Evolutionary conservation across 2,329 filamentous ascomycete species (phyloP), one percentile per base, ranked within the genome.

Genomic region (Zymoseptoria pseudotritici): DNA sequence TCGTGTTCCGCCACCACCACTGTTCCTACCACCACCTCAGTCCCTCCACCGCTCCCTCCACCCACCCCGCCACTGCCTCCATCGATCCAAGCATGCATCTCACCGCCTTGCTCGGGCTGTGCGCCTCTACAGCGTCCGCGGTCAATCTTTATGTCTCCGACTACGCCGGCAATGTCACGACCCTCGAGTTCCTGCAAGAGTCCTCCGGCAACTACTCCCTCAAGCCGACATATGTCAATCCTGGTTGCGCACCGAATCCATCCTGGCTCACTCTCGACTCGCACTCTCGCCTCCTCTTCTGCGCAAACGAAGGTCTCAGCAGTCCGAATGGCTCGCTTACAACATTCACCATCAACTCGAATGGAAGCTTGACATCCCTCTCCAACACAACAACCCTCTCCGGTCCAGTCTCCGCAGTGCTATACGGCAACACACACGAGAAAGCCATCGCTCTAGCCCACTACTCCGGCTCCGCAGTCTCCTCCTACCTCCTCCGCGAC

Each of bases 221-320:
- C 61, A 71, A 75, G 65, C 68, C 72, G 20, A 71, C 80, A 19
- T 76, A 77, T 56, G 77, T 76, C 21, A 76, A 75, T 56, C 75
- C 74, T 4, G 73, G 74, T 36, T 87, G 84, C 71, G 81, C 77
- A 9, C 72, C 75, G 1, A 81, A 79, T 61, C 82, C 85, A 4
- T 81, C 83, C 10, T 88, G 85, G 84, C 74, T 88, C 59, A 82
- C 82, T 20, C 76, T 85, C 20, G 81, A 85, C 68, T 71, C 76
- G 59, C 67, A 74, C 53, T 77, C 79, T 61, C 75, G 75, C 21
- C 71, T 78, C 11, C 74, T 88, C 10, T 85, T 83, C 73, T 88
- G 85, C 72, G 66, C 83, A 52, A 80, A 88, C 65, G 86, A 88
- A 75, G 82, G 79, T 21, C 73, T 80, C 52, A 70, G 70, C 21